Evolutionary conservation across 1,284 basidiomycete genomes (phyloP).

Genomic region (Trichosporon coremiiforme): DNA sequence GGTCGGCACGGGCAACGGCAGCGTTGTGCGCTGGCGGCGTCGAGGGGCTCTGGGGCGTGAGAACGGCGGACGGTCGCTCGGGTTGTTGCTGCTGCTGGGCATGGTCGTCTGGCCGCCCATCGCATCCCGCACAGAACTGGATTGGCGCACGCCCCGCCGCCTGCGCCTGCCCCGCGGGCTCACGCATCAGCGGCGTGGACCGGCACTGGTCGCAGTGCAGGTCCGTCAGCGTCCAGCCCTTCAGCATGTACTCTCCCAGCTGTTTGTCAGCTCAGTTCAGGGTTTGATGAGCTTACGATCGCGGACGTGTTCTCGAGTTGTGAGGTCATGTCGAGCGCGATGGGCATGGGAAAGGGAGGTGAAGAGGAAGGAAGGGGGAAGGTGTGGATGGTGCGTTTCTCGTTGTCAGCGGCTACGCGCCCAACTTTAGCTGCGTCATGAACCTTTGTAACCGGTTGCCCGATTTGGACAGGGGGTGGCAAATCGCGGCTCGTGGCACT

Average conservation of each 20-base stretch:
- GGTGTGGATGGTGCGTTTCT: constrained; percentile 8
- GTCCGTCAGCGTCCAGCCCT: constrained; percentile 56
- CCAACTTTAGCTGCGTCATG: constrained; percentile 7
- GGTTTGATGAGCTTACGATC: constrained; percentile 39
- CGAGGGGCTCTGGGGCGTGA: constrained; percentile 11
- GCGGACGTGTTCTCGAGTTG: constrained; percentile 48
- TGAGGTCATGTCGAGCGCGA: constrained; percentile 44
- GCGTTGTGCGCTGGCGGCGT: constrained; percentile 22
- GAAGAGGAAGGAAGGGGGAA: not conserved
- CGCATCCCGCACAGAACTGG: constrained; percentile 55
- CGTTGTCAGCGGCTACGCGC: not conserved
- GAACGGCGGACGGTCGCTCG: not conserved
- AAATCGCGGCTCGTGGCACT: not conserved
- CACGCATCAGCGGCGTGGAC: constrained; percentile 54
- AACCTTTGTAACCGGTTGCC: constrained; percentile 4
- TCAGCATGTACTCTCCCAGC: constrained; percentile 58
- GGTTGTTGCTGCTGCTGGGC: not conserved
- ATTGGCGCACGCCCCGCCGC: constrained; percentile 42
- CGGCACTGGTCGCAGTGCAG: constrained; percentile 49
- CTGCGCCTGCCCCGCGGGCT: constrained; percentile 42
- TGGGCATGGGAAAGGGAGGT: constrained; percentile 33
- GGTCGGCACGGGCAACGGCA: constrained; percentile 23
- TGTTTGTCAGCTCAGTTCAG: constrained; percentile 27
- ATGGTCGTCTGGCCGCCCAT: constrained; percentile 50
- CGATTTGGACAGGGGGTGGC: constrained; percentile 2